Percentiles rank a stretch among this genome's conserved stretches.
These are phyloP conservation scores for Orobanche coerulescens DNA, from an alignment of 257 asterid species.

Conservation along the genomic window DNA sequence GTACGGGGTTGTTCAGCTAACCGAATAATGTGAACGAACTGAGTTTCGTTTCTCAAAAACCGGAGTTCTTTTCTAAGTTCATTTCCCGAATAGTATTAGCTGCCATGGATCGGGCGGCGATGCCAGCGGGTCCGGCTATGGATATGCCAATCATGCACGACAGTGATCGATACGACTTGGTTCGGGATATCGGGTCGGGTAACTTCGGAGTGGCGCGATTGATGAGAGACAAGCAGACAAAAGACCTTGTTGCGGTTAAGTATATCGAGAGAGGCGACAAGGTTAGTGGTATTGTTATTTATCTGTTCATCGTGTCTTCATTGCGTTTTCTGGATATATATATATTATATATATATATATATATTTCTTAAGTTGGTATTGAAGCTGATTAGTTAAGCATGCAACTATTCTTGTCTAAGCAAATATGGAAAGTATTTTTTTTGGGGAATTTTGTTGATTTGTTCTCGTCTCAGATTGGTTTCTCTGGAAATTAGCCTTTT, in stretches of 20 bases:
- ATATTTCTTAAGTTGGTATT: not conserved
- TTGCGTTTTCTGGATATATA: not conserved
- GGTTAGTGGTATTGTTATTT: slow-evolving; percentile 28
- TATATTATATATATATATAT: no score
- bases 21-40: slow-evolving; percentile 22
- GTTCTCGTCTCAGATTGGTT: not conserved
- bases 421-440: slow-evolving; percentile 24
- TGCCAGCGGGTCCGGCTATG: slow-evolving; percentile 45
- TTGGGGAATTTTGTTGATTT: slow-evolving; percentile 11
- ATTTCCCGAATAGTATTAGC: not conserved
- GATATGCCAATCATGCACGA: slow-evolving; percentile 96
- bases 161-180: slow-evolving; percentile 78
- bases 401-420: slow-evolving; percentile 22
- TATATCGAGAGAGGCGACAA: slow-evolving; percentile 80
- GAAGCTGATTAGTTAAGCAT: slow-evolving; percentile 11
- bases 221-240: slow-evolving; percentile 73
- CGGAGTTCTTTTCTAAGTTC: not conserved
- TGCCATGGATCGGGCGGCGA: slow-evolving; percentile 60
- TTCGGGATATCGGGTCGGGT: slow-evolving; percentile 78
- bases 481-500: not conserved
- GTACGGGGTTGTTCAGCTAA: slow-evolving; percentile 8
- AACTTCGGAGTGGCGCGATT: slow-evolving; percentile 82
- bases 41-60: slow-evolving; percentile 3
- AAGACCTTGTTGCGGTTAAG: slow-evolving; percentile 80
- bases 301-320: not conserved